Conservation (phyloP, 768 basidiomycete genomes). For the Suillus placidus region DNA sequence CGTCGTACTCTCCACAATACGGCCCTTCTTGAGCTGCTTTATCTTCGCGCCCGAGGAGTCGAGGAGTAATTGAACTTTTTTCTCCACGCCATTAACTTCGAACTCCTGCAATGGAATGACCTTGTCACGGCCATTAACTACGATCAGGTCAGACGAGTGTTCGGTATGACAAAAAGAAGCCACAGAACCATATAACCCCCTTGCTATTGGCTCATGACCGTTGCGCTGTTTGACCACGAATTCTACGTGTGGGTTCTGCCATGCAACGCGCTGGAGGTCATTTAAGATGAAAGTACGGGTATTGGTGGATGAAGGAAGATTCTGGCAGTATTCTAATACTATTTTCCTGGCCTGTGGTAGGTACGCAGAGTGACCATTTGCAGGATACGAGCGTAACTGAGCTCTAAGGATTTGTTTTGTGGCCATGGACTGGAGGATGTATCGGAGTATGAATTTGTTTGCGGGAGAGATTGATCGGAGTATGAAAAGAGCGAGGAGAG, state of each 20-base stretch:
- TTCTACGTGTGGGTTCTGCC: slow-evolving; percentile 80
- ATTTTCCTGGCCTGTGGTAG: slow-evolving; percentile 82
- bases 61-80: slow-evolving; percentile 81
- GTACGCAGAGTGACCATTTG: slow-evolving; percentile 77
- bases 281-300: slow-evolving; percentile 70
- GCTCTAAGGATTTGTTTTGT: slow-evolving; percentile 47
- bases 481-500: slow-evolving; percentile 20
- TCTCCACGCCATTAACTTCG: slow-evolving; percentile 70
- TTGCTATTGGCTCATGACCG: slow-evolving; percentile 74
- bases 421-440: slow-evolving; percentile 22
- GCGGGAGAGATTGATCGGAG: slow-evolving; percentile 26
- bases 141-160: slow-evolving; percentile 17
- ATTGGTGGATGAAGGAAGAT: slow-evolving; percentile 74
- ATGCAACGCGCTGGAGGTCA: slow-evolving; percentile 65
- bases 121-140: slow-evolving; percentile 88
- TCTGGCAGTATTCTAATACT: slow-evolving; percentile 88
- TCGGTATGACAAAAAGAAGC: slow-evolving; percentile 12
- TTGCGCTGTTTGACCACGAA: slow-evolving; percentile 78
- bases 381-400: slow-evolving; percentile 56
- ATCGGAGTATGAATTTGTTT: slow-evolving; percentile 16
- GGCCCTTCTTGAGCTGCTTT: slow-evolving; percentile 65
- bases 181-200: slow-evolving; percentile 79
- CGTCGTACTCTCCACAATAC: slow-evolving; percentile 74
- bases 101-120: slow-evolving; percentile 80
- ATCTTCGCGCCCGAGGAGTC: slow-evolving; percentile 90